Evolutionary conservation across 768 basidiomycete genomes (phyloP), one percentile per base, ranked within the genome.

Genomic region (Trametes coccinea): DNA sequence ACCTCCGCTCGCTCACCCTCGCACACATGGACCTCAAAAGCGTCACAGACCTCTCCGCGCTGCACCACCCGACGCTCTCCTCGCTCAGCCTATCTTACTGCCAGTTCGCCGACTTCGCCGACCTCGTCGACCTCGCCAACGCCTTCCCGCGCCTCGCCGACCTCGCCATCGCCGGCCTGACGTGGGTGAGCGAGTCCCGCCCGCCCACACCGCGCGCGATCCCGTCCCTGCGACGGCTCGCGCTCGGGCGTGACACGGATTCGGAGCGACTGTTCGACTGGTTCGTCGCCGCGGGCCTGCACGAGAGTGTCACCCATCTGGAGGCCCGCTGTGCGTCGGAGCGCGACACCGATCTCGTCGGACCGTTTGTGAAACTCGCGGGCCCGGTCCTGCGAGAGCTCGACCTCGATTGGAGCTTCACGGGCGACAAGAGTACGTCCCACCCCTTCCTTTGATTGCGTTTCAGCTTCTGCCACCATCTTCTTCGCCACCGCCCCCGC

Each of bases 351-450:
- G 53, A 61, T 46, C 63, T 67, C 39, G 52, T 71, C 31, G 62
- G 65, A 5, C 62, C 64, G 31, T 55, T 70, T 31, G 41, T 71
- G 17, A 59, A 62, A 33, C 62, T 58, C 22, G 48, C 64, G 7
- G 70, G 67, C 27, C 53, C 59, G 2, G 52, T 58, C 7, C 60
- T 72, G 52, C 63, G 55, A 17, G 55, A 67, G 37, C 63, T 72
- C 30, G 63, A 62, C 8, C 56, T 72, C n/a, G 67, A 72, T 55
- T 72, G 71, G 71, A 63, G 53, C 58, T 54, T 59, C 22, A 55
- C 57, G 22, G 62, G 62, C 11, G 62, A 63, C 49, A 59, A 63
- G 46, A 55, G 62, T 63, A 50, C 47, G 62, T 59, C n/a, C 46
- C 46, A 7, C 22, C 22, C 22, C 22, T 22, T 22, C 22, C 22